Evolutionary conservation across 164 flowering plant species (phyloP), one percentile per base, ranked within the genome.

Genomic region (Sextonia rubra): DNA sequence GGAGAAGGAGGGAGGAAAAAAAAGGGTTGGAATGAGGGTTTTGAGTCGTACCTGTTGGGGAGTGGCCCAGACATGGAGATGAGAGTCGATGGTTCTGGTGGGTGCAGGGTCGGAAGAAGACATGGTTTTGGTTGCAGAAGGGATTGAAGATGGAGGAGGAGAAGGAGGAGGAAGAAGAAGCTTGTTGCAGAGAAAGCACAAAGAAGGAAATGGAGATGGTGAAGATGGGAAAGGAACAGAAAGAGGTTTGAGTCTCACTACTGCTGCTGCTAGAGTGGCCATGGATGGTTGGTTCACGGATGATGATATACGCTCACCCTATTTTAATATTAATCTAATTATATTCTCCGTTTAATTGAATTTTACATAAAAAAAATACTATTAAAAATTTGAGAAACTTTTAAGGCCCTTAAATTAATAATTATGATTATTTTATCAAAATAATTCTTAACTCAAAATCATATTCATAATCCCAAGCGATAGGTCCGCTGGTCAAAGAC

Each of bases 21-120:
- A 60, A 2, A 52, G 2, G n/a, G 58, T 8, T 61, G 1, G 23
- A 8, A 8, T 22, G 25, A 3, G n/a, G 60, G n/a, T 56, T 17
- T 56, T 14, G 22, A 18, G 60, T n/a, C n/a, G n/a, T 70, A 90
- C 98, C 89, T 90, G 88, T 86, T 88, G 75, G 9, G 94, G 89
- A 68, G 98, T 89, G 20, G 97, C 97, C 98, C 98, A 94, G 2
- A 92, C 86, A 66, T 94, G 97, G 62, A 91, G 81, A 74, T 94
- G 97, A 0, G 98, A 90, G 74, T 94, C 98, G 60, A 91, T 87
- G 67, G 85, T 69, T 77, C 85, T 89, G 69, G 7, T 52, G 58
- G 58, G 2, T 52, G 58, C 58, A 2, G 58, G 7, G n/a, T 52
- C 58, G 58, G 67, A 12, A 61, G 71, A 14, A 29, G 77, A 66